Evolutionary conservation across 169 alveolate genomes (phyloP).

Genomic region (Cryptosporidium tyzzeri): DNA sequence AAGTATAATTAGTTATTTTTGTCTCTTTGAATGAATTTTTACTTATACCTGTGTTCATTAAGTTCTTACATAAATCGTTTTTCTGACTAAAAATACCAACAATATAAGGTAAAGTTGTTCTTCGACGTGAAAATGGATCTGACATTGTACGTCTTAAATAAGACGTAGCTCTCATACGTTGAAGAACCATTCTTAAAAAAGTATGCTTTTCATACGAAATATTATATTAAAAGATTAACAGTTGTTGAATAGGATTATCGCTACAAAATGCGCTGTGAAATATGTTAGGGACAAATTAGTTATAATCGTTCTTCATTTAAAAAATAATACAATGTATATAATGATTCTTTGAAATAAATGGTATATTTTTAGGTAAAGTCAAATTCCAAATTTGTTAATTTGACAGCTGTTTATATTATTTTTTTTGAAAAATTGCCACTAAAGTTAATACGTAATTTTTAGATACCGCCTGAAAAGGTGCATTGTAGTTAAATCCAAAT

Average conservation of each 20-base stretch:
- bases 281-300: neutral
- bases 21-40: conserved; percentile 51
- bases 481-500: conserved; percentile 14
- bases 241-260: neutral
- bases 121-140: conserved; percentile 78
- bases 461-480: conserved; percentile 41
- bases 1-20: conserved; percentile 70
- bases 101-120: conserved; percentile 64
- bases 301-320: neutral
- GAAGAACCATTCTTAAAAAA: conserved; percentile 80
- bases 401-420: no score
- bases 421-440: neutral
- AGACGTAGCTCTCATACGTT: conserved; percentile 83
- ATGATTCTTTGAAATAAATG: neutral
- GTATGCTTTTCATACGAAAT: neutral
- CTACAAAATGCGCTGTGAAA: neutral
- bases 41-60: conserved; percentile 27
- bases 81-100: conserved; percentile 41
- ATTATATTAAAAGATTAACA: neutral
- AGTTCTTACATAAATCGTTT: conserved; percentile 45
- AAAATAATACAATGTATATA: neutral
- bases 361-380: neutral
- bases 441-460: conserved; percentile 14
- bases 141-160: conserved; percentile 83
- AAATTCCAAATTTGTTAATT: neutral